Evolutionary conservation across 2,329 filamentous ascomycete genomes (phyloP).

Genomic region (Neofusicoccum kwambonambiense): DNA sequence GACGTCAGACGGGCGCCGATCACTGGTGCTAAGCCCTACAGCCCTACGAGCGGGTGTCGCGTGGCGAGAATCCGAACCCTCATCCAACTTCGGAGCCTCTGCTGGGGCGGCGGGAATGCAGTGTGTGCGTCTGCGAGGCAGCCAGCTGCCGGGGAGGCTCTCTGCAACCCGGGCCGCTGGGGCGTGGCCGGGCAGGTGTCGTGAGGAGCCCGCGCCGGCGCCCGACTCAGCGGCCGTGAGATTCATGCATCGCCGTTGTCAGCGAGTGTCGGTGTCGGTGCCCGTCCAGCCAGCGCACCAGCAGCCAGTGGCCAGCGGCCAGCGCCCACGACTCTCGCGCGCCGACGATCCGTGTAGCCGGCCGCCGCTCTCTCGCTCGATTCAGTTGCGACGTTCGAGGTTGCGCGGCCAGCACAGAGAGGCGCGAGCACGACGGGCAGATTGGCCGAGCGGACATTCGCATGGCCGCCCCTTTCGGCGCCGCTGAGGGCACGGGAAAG

Average conservation of each 20-base stretch:
- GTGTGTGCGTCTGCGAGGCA: too few relatives aligned
- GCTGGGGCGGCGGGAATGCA: too few relatives aligned
- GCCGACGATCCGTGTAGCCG: background rate
- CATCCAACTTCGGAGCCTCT: too few relatives aligned
- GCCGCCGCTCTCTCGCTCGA: constrained; percentile 1
- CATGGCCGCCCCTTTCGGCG: background rate
- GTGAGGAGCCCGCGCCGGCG: background rate
- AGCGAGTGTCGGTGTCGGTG: too few relatives aligned
- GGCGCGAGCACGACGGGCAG: background rate
- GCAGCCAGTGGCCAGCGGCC: background rate
- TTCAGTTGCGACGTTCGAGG: constrained; percentile 7
- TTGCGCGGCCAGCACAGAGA: background rate
- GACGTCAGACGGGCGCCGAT: background rate
- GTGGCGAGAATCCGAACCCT: background rate
- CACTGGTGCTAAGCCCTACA: constrained; percentile 1
- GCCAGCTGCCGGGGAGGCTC: too few relatives aligned
- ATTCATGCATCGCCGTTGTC: background rate
- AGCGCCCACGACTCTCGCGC: background rate
- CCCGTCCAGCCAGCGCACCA: background rate
- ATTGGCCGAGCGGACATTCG: too few relatives aligned
- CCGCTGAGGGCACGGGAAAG: background rate
- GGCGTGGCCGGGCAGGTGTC: too few relatives aligned
- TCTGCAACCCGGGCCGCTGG: too few relatives aligned
- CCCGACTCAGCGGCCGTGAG: background rate
- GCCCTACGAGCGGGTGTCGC: constrained; percentile 1